These are phyloP conservation scores for Aplosporella prunicola DNA, from an alignment of 2,329 filamentous ascomycete genomes.

Conservation along the genomic window DNA sequence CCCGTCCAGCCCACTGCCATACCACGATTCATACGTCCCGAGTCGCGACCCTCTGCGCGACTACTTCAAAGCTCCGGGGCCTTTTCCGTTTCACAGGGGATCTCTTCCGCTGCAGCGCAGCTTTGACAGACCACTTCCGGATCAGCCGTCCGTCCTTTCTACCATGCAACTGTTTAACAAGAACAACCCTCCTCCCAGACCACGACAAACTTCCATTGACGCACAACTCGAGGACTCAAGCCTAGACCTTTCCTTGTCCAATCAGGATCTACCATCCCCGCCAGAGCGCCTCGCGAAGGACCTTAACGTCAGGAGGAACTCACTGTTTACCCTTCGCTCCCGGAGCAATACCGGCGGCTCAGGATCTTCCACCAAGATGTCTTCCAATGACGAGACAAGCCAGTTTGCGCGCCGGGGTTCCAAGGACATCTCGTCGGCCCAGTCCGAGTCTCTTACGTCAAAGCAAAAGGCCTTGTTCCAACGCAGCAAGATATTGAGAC, in stretches of 20 bases:
- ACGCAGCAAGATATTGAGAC: constrained; percentile 25
- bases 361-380: constrained; percentile 17
- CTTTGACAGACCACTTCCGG: constrained; percentile 2
- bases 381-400: constrained; percentile 17
- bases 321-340: constrained; percentile 28
- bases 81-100: constrained; percentile 3
- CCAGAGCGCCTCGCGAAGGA: constrained; percentile 19
- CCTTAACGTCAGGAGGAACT: constrained; percentile 20
- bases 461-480: constrained; percentile 23
- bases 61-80: constrained; percentile 7
- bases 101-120: constrained; percentile 10
- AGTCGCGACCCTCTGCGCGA: constrained; percentile 6
- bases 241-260: constrained; percentile 12
- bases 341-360: constrained; percentile 29
- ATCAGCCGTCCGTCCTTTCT: too few species aligned
- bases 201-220: constrained; percentile 26
- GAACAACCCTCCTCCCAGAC: constrained; percentile 20
- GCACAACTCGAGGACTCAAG: constrained; percentile 11
- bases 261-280: constrained; percentile 22
- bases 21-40: too few species aligned
- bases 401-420: constrained; percentile 21
- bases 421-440: constrained; percentile 17
- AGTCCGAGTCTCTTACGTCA: constrained; percentile 16
- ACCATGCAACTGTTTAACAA: constrained; percentile 31
- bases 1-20: constrained; percentile 4